These are phyloP conservation scores for Moricandia arvensis DNA, from an alignment of 345 rosid genomes.

Conservation along the genomic window DNA sequence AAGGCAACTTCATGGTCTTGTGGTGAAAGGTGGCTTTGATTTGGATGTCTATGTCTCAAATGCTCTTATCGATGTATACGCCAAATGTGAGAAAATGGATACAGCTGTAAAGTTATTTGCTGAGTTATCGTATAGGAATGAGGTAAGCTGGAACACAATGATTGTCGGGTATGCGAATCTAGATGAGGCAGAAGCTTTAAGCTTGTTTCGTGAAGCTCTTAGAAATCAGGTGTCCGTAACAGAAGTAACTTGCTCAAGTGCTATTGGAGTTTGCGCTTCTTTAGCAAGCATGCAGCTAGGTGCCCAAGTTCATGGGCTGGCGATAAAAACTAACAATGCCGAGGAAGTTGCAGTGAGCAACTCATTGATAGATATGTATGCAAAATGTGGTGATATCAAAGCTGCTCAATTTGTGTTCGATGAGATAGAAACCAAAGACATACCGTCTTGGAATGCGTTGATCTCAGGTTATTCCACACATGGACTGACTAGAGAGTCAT, in stretches of 20 bases:
- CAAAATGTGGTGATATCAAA: constrained; percentile 77
- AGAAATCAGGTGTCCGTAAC: constrained; percentile 51
- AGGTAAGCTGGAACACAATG: constrained; percentile 82
- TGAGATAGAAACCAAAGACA: constrained; percentile 45
- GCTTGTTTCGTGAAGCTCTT: constrained; percentile 58
- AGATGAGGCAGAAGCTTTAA: constrained; percentile 59
- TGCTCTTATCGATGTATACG: constrained; percentile 77
- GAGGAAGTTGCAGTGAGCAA: constrained; percentile 55
- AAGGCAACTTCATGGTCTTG: constrained; percentile 62
- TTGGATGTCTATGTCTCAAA: constrained; percentile 62
- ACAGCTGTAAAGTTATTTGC: constrained; percentile 56
- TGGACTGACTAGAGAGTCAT: constrained; percentile 61
- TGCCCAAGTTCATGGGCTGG: constrained; percentile 63
- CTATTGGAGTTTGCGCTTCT: constrained; percentile 73
- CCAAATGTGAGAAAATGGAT: constrained; percentile 72
- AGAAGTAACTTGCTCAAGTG: constrained; percentile 80
- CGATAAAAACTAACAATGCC: constrained; percentile 57
- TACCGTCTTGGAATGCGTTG: constrained; percentile 78
- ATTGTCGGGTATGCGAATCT: constrained; percentile 68
- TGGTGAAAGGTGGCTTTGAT: constrained; percentile 53
- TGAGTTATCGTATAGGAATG: constrained; percentile 48
- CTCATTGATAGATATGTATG: constrained; percentile 90
- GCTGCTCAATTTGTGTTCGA: constrained; percentile 61
- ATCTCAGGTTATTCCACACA: constrained; percentile 82
- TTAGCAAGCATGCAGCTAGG: constrained; percentile 75